Conservation (phyloP, 1,139 yeast genomes). For the Hansenula lynferdii region DNA sequence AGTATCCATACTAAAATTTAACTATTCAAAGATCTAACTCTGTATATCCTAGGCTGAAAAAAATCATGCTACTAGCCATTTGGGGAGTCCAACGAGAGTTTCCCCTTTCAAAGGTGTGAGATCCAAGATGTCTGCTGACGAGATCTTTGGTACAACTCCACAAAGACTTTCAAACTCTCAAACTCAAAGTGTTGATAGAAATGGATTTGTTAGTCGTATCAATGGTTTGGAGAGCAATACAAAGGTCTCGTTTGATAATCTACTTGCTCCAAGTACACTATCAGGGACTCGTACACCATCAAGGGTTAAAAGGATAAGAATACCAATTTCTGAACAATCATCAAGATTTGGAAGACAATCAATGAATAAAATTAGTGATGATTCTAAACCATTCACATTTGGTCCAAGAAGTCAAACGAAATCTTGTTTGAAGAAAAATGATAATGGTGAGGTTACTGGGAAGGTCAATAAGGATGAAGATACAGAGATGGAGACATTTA, state of each 20-base stretch:
- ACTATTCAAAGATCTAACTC: no score
- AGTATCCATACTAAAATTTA: not conserved
- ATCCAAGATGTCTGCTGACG: slow-evolving; percentile 8
- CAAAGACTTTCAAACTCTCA: slow-evolving; percentile 7
- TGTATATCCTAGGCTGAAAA: no score
- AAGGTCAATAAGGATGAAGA: not conserved
- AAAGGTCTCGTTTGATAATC: no score
- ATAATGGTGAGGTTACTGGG: not conserved
- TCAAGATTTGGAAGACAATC: slow-evolving; percentile 11
- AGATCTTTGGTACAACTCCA: slow-evolving; percentile 20
- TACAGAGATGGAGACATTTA: slow-evolving; percentile 14
- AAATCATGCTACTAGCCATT: not conserved
- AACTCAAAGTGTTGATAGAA: slow-evolving; percentile 20
- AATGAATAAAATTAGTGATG: no score
- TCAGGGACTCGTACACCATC: slow-evolving; percentile 17
- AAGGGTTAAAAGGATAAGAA: slow-evolving; percentile 9
- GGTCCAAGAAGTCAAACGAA: no score
- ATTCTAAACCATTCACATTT: no score
- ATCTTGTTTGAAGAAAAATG: slow-evolving; percentile 2
- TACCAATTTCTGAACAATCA: slow-evolving; percentile 19
- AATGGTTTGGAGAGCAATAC: no score
- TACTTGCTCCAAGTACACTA: slow-evolving; percentile 15
- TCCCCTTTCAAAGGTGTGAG: slow-evolving; percentile 20
- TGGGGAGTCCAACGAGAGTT: slow-evolving; percentile 16
- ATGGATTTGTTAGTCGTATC: not conserved